These are phyloP conservation scores for Neofusicoccum sp. DNA, from an alignment of 2,329 filamentous ascomycete genomes.

Conservation along the genomic window DNA sequence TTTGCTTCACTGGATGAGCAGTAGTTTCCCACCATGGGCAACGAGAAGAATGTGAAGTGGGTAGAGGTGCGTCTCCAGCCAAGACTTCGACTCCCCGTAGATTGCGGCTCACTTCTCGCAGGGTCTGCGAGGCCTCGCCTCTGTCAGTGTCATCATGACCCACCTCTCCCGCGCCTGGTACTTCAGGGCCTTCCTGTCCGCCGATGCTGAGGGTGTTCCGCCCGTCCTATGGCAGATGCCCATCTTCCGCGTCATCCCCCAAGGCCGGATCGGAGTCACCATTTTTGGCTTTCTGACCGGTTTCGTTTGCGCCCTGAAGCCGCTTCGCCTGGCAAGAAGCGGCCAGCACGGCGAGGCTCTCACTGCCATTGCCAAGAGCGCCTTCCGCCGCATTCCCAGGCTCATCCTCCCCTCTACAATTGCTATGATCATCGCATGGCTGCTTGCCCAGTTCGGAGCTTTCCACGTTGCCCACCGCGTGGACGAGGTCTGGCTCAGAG, in stretches of 20 bases:
- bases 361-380: conserved; percentile 51
- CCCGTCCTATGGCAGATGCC: conserved; percentile 52
- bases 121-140: conserved; percentile 55
- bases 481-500: conserved; percentile 53
- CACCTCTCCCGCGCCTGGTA: conserved; percentile 54
- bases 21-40: conserved; percentile 23
- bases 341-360: conserved; percentile 47
- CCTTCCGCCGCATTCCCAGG: conserved; percentile 53
- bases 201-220: conserved; percentile 41
- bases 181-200: conserved; percentile 50
- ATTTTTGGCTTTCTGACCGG: conserved; percentile 58
- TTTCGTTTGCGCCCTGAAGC: conserved; percentile 57
- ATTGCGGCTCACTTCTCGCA: conserved; percentile 24
- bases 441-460: conserved; percentile 48
- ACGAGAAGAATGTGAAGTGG: conserved; percentile 41
- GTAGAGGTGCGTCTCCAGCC: conserved; percentile 35
- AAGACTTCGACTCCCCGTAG: not conserved
- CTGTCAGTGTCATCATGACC: conserved; percentile 53
- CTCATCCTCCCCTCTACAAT: conserved; percentile 54
- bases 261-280: conserved; percentile 55
- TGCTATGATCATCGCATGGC: conserved; percentile 52
- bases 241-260: conserved; percentile 55
- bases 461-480: conserved; percentile 49
- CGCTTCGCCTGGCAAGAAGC: conserved; percentile 50
- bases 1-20: conserved; percentile 15